Percentiles rank a stretch among this genome's conserved stretches.
Conservation (phyloP, 163 green algal genomes). For the Volvox carteri region DNA sequence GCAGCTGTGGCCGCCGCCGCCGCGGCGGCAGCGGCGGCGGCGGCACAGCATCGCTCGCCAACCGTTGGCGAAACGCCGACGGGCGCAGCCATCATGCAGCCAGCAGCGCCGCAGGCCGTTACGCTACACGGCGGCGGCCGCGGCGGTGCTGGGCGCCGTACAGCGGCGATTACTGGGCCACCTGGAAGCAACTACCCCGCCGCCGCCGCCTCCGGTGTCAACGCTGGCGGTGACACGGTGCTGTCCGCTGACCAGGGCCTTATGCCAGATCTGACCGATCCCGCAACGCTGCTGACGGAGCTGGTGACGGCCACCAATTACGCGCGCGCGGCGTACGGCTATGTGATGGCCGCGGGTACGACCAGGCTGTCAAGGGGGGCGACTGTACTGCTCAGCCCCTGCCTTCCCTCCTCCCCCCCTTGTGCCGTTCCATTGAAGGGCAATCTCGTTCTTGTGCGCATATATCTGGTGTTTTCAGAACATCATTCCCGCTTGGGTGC, state of each 20-base stretch:
- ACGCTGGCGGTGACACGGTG: background rate
- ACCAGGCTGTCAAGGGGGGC: no score
- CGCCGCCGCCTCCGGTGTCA: background rate
- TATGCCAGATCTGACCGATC: conserved; percentile 24
- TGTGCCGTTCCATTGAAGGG: no score
- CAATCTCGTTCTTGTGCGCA: no score
- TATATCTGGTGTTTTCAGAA: no score
- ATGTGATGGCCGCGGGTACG: conserved; percentile 58
- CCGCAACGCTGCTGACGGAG: conserved; percentile 35
- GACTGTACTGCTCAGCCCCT: no score
- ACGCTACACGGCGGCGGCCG: background rate
- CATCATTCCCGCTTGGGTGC: no score
- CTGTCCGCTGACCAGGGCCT: conserved; percentile 26
- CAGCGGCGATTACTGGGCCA: background rate
- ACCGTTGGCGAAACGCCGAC: conserved; percentile 42
- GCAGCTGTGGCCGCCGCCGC: conserved; percentile 9
- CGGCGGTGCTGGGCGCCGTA: background rate
- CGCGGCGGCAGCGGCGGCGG: background rate
- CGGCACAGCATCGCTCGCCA: conserved; percentile 8
- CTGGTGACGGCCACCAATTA: conserved; percentile 62
- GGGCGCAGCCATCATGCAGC: conserved; percentile 30
- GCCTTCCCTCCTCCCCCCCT: no score
- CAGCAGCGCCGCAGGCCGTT: conserved; percentile 7
- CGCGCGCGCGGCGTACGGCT: conserved; percentile 48
- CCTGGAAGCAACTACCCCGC: background rate